These are phyloP conservation scores for Saturnispora hagleri DNA, from an alignment of 805 yeast species.

Conservation along the genomic window DNA sequence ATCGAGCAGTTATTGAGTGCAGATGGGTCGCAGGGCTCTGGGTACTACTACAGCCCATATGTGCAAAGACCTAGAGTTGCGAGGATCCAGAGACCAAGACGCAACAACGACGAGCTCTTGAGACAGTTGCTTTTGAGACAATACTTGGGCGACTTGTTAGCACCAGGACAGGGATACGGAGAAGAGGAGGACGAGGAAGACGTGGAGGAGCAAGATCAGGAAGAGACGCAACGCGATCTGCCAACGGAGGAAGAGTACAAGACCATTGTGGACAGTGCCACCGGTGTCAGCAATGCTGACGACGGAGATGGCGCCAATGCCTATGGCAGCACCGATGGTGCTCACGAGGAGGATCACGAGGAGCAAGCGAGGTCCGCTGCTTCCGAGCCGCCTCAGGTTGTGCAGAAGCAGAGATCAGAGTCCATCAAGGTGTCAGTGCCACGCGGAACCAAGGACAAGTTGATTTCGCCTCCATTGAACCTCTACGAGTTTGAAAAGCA, in stretches of 20 bases:
- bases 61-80: not conserved
- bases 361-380: not conserved
- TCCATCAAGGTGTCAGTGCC: constrained; percentile 40
- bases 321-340: not conserved
- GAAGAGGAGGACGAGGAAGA: not conserved
- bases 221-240: not conserved
- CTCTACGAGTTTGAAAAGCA: constrained; percentile 41
- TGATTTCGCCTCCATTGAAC: constrained; percentile 51
- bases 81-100: not conserved
- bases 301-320: not conserved
- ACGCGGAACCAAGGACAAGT: constrained; percentile 31
- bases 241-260: not conserved
- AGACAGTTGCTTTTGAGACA: not conserved
- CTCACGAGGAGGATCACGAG: not conserved
- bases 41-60: not conserved
- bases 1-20: not conserved
- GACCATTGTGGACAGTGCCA: not conserved
- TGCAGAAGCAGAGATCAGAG: constrained; percentile 19
- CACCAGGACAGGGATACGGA: not conserved
- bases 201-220: not conserved
- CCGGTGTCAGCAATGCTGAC: no score
- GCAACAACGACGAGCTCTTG: not conserved
- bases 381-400: not conserved
- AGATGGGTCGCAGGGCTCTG: not conserved
- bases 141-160: not conserved